phyloP scores from a whole-genome alignment of 768 basidiomycete species.

The Lentinula sp. region DNA sequence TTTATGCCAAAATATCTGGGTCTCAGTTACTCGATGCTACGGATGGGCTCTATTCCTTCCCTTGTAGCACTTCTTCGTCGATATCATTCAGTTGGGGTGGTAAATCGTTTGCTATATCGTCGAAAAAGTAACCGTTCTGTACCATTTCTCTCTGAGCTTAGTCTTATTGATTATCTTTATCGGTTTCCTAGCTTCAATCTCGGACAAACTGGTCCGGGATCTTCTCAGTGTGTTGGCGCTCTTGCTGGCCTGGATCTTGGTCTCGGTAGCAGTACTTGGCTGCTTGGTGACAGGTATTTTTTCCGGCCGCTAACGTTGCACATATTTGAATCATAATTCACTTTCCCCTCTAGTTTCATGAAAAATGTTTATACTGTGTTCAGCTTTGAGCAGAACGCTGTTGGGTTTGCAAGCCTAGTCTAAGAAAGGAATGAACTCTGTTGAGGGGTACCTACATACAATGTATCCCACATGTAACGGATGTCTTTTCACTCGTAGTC shows the following conservation, averaged over 20 bases:
- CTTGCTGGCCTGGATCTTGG: slow-evolving; percentile 23
- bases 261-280: slow-evolving; percentile 20
- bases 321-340: not conserved
- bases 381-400: slow-evolving; percentile 21
- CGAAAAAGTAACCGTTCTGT: slow-evolving; percentile 16
- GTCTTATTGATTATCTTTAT: not conserved
- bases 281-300: slow-evolving; percentile 22
- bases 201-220: slow-evolving; percentile 24
- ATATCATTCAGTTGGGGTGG: slow-evolving; percentile 31
- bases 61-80: slow-evolving; percentile 18
- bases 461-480: not conserved
- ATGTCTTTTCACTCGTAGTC: not conserved
- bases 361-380: slow-evolving; percentile 36
- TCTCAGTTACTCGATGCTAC: slow-evolving; percentile 8
- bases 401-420: slow-evolving; percentile 25
- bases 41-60: slow-evolving; percentile 20
- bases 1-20: slow-evolving; percentile 21
- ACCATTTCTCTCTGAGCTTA: no score
- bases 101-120: slow-evolving; percentile 34
- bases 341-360: slow-evolving; percentile 21
- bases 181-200: slow-evolving; percentile 30
- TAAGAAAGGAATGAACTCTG: not conserved
- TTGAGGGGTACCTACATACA: not conserved
- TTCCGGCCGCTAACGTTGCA: not conserved
- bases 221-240: slow-evolving; percentile 28